phyloP scores from a whole-genome alignment of 139 green algal genomes.

The Chlorella vulgaris region DNA sequence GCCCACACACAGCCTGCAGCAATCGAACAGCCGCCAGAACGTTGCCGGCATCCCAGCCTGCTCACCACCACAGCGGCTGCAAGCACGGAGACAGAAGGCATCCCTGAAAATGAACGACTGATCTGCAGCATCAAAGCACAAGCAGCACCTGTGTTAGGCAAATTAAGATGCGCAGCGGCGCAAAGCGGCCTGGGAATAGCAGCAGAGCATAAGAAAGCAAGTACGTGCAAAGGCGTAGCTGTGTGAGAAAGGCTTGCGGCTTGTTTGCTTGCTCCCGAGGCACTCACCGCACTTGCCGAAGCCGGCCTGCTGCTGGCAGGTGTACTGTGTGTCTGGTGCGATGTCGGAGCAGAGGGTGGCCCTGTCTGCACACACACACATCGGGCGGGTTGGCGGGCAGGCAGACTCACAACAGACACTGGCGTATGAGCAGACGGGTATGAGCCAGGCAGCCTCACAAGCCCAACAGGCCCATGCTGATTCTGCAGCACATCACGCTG shows the following conservation, averaged over 20 bases:
- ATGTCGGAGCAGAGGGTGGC: constrained; percentile 36
- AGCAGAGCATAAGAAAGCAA: neutral
- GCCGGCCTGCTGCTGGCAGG: constrained; percentile 31
- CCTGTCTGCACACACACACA: neutral
- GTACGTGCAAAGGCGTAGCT: neutral
- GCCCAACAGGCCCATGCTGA: too few relatives aligned
- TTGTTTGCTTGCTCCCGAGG: too few relatives aligned
- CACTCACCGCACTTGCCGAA: constrained; percentile 42
- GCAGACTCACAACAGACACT: neutral
- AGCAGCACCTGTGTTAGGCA: neutral
- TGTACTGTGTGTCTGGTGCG: constrained; percentile 13
- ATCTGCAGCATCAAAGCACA: neutral
- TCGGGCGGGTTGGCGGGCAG: neutral
- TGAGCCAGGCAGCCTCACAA: neutral
- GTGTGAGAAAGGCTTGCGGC: too few relatives aligned
- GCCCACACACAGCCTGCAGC: too few relatives aligned
- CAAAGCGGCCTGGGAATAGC: neutral
- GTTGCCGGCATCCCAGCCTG: neutral
- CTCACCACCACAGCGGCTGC: constrained; percentile 43
- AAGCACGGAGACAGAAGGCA: constrained; percentile 37
- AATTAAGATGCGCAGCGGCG: neutral
- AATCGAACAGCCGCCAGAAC: too few relatives aligned
- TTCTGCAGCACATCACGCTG: neutral
- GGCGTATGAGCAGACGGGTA: neutral
- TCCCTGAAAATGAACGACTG: constrained; percentile 28